phyloP scores from a whole-genome alignment of 176 grass and related monocot genomes.

The Bolboschoenus planiculmis region DNA sequence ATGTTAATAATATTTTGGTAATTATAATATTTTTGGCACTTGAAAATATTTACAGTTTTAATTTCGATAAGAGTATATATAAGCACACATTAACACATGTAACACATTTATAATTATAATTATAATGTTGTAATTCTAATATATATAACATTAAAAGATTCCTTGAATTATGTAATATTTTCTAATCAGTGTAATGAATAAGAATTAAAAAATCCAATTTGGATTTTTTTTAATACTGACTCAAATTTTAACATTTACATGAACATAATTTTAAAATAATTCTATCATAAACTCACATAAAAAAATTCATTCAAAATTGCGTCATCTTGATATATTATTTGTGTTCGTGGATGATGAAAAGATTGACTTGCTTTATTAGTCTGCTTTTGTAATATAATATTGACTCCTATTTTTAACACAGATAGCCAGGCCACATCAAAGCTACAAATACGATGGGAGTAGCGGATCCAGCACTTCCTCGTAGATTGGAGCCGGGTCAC shows the following conservation, averaged over 20 bases:
- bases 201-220: not conserved
- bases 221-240: not conserved
- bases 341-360: not conserved
- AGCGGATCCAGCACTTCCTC: not conserved
- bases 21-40: not conserved
- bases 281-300: too few relatives aligned
- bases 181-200: not conserved
- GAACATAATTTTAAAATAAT: not conserved
- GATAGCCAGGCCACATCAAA: not conserved
- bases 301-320: too few relatives aligned
- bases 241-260: not conserved
- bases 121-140: too few relatives aligned
- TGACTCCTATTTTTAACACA: not conserved
- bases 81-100: not conserved
- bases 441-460: not conserved
- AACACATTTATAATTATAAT: too few relatives aligned
- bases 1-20: not conserved
- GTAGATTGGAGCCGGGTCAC: slow-evolving; percentile 9
- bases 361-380: not conserved
- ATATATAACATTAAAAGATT: not conserved
- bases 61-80: not conserved
- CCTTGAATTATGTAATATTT: not conserved
- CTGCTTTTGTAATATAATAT: not conserved
- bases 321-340: too few relatives aligned
- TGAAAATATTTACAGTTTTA: not conserved